Base-by-base conservation (phyloP, 352 stramenopile genomes). In the Pythium oligandrum region DNA sequence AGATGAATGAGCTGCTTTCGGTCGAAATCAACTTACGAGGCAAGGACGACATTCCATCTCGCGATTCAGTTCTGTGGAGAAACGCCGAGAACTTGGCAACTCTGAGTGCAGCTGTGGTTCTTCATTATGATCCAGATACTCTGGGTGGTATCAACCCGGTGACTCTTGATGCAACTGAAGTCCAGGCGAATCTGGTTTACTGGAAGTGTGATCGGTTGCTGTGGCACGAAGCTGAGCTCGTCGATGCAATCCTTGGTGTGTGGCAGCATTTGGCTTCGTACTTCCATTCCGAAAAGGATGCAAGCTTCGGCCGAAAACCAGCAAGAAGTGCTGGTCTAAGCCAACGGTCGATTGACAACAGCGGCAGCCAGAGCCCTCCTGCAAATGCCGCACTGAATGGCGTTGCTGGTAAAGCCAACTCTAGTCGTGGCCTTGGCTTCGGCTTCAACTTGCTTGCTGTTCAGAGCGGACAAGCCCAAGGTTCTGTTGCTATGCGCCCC, bases 111-210 rank as follows among this genome's bases (percentile, higher is more conserved):
- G 75, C 80, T 33, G 78, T 91, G n/a, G 83, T 90, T 6, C 64
- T 93, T 26, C 83, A 93, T 49, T 93, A 91, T 47, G 80, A 93
- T 46, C 83, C 83, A 2, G 78, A 90, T 53, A 86, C 78, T 6
- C 62, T 89, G 0, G 76, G 80, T 12, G 51, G 56, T n/a, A 62
- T 87, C 31, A 80, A 81, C 51, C 79, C 74, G 26, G 70, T 66
- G 49, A 70, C 33, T 36, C 44, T 57, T 34, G 60, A 61, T 35
- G 40, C 43, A 10, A 17, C n/a, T 37, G 37, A 62, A 31, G 31
- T 31, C 3, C 44, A 42, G n/a, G 36, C 43, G 9, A 55, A 63
- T 7, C 44, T 66, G 17, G 74, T 88, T 0, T 93, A 88, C 53
- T 93, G 83, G 83, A 86, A 78, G 44, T 89, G 80, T 46, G 77